A percentile compares a stretch with the other conserved stretches of the same genome.
phyloP scores from a whole-genome alignment of 2,329 filamentous ascomycete genomes.

The Alternaria sp. region DNA sequence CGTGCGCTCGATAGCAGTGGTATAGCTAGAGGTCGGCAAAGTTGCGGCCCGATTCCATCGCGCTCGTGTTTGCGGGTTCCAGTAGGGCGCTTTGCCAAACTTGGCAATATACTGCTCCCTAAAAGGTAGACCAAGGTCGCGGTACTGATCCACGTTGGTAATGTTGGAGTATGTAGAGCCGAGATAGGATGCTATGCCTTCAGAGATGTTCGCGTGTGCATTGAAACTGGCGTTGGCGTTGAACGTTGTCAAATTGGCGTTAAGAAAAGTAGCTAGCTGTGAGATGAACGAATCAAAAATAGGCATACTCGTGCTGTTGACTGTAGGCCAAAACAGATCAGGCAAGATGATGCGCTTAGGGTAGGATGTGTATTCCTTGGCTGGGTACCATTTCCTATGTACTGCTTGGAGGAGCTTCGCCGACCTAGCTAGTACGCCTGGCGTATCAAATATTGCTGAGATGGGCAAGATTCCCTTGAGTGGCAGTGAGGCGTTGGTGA shows the following conservation, averaged over 20 bases:
- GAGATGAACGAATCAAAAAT: slow-evolving; percentile 11
- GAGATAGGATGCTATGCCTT: slow-evolving; percentile 13
- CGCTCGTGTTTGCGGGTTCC: slow-evolving; percentile 13
- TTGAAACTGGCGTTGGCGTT: slow-evolving; percentile 16
- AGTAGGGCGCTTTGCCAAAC: slow-evolving; percentile 15
- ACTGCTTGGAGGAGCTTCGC: slow-evolving; percentile 17
- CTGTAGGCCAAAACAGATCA: slow-evolving; percentile 17
- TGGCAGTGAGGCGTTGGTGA: slow-evolving; percentile 18
- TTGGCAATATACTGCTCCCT: slow-evolving; percentile 10
- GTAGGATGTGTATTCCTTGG: slow-evolving; percentile 8
- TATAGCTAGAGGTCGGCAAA: slow-evolving; percentile 8
- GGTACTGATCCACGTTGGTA: slow-evolving; percentile 20
- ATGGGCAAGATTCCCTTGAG: slow-evolving; percentile 18
- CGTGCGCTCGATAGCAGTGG: slow-evolving; percentile 5
- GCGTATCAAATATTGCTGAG: slow-evolving; percentile 18
- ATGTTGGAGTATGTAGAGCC: slow-evolving; percentile 16
- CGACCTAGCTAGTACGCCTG: slow-evolving; percentile 17
- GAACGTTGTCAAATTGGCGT: slow-evolving; percentile 4
- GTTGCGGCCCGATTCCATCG: slow-evolving; percentile 9
- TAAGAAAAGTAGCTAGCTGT: slow-evolving; percentile 9
- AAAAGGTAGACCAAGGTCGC: slow-evolving; percentile 9
- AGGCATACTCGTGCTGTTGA: slow-evolving; percentile 16
- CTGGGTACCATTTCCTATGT: slow-evolving; percentile 9
- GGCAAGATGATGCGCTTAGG: slow-evolving; percentile 11
- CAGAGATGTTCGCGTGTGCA: slow-evolving; percentile 8